Base-by-base conservation (phyloP, 306 rosid genomes). In the Rosa chinensis region DNA sequence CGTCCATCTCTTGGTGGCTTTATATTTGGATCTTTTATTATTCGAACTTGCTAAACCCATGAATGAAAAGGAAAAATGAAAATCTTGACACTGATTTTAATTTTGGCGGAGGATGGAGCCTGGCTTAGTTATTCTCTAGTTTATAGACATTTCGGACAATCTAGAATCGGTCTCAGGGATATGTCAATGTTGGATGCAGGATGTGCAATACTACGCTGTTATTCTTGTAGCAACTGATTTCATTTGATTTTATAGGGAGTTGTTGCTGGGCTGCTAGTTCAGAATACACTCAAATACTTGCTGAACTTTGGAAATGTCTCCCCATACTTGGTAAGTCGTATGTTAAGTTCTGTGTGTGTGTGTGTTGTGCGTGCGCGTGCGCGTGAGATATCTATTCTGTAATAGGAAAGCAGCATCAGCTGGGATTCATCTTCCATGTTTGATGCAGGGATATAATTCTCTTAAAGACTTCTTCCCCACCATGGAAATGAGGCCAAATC, bases 401-500 rank as follows among this genome's bases (percentile, higher is more conserved):
- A 1, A 39, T 32, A 1, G 5, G 20, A 66, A 16, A 66, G 71
- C 71, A 66, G 23, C 71, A 39, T 2, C 71, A 67, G 14, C 72
- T 5, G 45, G 28, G 72, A 1, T 67, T 32, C 40, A 4, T 17
- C 28, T 67, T 67, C 47, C 72, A 67, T 77, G 63, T 82, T 83
- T 80, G 49, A 73, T 82, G 55, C 85, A 95, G 99, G 99, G 98
- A 85, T 95, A 95, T 85, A 95, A 95, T 79, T 95, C 99, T 78
- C 96, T 95, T 16, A 95, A 93, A 77, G 98, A 95, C 89, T 95
- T 77, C 82, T 95, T 95, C 84, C 99, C 99, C 56, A 95, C 98
- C 58, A 93, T 95, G 99, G 91, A 91, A 89, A 95, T 95, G 99
- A 95, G 85, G 90, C 99, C 99, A 70, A 95, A 95, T 67, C 97